Base-by-base conservation (phyloP, 352 stramenopile species). In the Pythium aphanidermatum region DNA sequence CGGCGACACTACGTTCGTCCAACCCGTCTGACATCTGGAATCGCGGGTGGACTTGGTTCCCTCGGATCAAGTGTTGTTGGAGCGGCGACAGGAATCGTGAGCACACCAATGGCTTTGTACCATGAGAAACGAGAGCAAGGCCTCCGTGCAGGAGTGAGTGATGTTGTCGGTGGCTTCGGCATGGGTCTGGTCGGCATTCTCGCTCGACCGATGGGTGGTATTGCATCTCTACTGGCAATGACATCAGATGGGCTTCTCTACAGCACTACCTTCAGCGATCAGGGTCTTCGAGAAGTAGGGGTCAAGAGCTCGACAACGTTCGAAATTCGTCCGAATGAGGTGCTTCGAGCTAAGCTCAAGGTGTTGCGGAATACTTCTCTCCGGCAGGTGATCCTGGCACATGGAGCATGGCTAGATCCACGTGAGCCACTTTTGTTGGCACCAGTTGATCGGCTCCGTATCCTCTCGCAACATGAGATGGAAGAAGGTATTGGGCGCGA, bases 171-270 rank as follows among this genome's bases (percentile, higher is more conserved):
- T 3, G 79, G 82, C 31, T 63, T 93, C 36, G 77, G 79, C 0
- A 90, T 86, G 66, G 82, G 82, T 0, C 41, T 93, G 1, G 79
- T 93, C 0, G 82, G 82, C 11, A 80, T 93, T 39, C 59, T 93
- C 5, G 75, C 82, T 20, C 74, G 77, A 16, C 82, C 82, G 0
- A 82, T 93, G 62, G 74, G 79, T 33, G 82, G 82, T 2, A 55
- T 93, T 20, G 82, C 82, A 24, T 87, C 76, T 5, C 56, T 93
- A 10, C 68, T 93, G 23, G 84, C 82, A 3, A 69, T 86, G 61
- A 63, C 82, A 2, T 89, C 79, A 2, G 76, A 93, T 47, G 82
- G 82, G 6, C 43, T 93, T 10, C 39, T 92, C 2, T 78, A 83
- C 40, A 72, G 70, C 14, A 77, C 58, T 16, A 68, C 71, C 45